Evolutionary conservation across 202 grass and related monocot species (phyloP), one percentile per base, ranked within the genome.

Genomic region (Saccharum hybrid): DNA sequence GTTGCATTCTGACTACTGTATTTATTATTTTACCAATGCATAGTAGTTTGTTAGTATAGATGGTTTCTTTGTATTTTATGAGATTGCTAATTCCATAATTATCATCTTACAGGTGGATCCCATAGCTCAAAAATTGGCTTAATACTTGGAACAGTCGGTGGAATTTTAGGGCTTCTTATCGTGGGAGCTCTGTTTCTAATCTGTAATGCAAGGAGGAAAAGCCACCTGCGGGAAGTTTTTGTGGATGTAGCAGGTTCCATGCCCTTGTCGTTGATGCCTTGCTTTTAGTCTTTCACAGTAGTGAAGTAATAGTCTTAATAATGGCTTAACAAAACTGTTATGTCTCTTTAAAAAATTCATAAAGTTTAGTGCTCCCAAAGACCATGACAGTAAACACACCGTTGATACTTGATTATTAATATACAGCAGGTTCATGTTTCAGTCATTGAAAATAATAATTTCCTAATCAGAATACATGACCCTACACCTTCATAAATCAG

Each of bases 231-330:
- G 14, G 96, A 96, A 74, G 87, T 87, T 76, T 98, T 90, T 89
- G 91, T 96, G 48, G 96, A 96, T 92, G 96, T 98, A 86, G 57
- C 91, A 89, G 93, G 96, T 98, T 81, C 51, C 31, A 16, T 80
- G 26, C 39, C 26, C 61, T 74, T 90, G 30, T 56, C 41, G 41
- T 56, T 49, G 6, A 71, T 76, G 41, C 77, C 34, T 63, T 59
- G 4, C 54, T 75, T 68, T 76, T 77, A 16, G 9, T 45, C 23
- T 12, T 41, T 10, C 9, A 16, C 7, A 57, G 11, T 76, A 66
- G 28, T 72, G 51, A 64, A 36, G n/a, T 43, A 63, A 75, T 85
- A 72, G 4, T 79, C 43, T 85, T 76, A 21, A 38, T 43, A 63
- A 80, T 84, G 19, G 6, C 71, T 81, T 54, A 18, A 22, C 12